phyloP scores from a whole-genome alignment of 2,329 filamentous ascomycete species.

The Pestalotiopsis sp. region DNA sequence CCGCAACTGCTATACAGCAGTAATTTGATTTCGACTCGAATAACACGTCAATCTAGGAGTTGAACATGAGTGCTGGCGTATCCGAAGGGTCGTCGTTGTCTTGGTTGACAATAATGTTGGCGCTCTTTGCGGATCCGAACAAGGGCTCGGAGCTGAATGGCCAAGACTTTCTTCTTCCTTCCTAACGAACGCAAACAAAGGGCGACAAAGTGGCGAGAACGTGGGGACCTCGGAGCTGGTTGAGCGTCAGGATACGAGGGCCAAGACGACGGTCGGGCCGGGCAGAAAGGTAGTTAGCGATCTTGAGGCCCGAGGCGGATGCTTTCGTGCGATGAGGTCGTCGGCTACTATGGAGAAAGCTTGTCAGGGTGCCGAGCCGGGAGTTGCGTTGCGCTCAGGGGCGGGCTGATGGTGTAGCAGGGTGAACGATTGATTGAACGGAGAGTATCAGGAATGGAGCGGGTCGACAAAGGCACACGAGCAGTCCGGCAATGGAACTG shows the following conservation, averaged over 20 bases:
- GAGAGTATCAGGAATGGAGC: neutral
- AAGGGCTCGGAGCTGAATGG: neutral
- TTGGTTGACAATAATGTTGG: neutral
- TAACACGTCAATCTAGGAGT: neutral
- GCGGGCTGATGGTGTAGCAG: neutral
- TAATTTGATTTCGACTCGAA: neutral
- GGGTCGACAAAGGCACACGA: neutral
- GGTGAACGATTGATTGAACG: neutral
- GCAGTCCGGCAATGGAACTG: neutral
- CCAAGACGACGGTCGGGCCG: neutral
- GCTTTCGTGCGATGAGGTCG: neutral
- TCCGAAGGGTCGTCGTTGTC: neutral
- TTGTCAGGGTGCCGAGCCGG: neutral
- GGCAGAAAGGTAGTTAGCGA: neutral
- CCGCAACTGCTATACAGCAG: neutral
- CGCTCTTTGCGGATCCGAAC: neutral
- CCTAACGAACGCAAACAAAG: constrained; percentile 1
- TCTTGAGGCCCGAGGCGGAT: neutral
- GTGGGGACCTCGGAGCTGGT: neutral
- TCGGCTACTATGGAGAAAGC: neutral
- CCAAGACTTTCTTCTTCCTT: neutral
- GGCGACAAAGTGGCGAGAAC: neutral
- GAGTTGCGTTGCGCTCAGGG: neutral
- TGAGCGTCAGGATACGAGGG: neutral
- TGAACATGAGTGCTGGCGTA: neutral